Percentiles rank a stretch among this genome's conserved stretches.
Evolutionary conservation across 2,329 filamentous ascomycete species (phyloP).

Genomic region (Pseudogymnoascus sp.): DNA sequence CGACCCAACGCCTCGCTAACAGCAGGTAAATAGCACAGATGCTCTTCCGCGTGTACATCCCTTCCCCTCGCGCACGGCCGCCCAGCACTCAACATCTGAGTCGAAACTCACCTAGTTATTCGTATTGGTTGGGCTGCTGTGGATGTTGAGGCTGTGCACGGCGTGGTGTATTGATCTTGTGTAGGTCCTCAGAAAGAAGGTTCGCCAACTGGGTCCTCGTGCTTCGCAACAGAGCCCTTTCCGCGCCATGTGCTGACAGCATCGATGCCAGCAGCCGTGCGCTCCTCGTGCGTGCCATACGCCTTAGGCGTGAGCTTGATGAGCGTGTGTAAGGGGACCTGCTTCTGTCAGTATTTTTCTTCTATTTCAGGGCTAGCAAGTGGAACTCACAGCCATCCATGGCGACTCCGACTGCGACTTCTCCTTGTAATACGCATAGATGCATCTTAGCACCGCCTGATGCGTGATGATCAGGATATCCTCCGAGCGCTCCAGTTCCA

Average conservation of each 20-base stretch:
- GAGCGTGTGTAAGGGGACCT: conserved; percentile 89
- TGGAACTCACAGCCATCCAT: conserved; percentile 62
- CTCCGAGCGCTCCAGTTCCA: conserved; percentile 93
- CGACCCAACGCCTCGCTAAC: conserved; percentile 7
- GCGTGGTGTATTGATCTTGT: not conserved
- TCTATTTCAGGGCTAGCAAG: not conserved
- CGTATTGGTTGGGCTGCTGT: not conserved
- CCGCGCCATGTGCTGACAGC: conserved; percentile 94
- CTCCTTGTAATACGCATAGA: conserved; percentile 99
- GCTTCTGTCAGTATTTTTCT: not conserved
- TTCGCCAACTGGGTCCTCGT: conserved; percentile 43
- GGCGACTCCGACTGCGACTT: conserved; percentile 86
- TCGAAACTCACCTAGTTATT: not conserved
- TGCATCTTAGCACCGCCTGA: conserved; percentile 91
- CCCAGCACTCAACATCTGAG: not conserved
- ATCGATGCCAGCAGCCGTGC: conserved; percentile 83
- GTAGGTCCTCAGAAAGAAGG: not conserved
- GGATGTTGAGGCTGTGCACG: not conserved
- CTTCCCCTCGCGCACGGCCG: not conserved
- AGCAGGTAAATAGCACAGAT: conserved; percentile 5
- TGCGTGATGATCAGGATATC: conserved; percentile 98
- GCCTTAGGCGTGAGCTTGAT: conserved; percentile 94
- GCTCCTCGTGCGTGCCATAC: conserved; percentile 85
- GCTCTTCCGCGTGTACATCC: conserved; percentile 1
- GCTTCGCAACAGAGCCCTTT: conserved; percentile 86